Base-by-base conservation (phyloP, 805 yeast species). In the Wickerhamomyces canadensis region DNA sequence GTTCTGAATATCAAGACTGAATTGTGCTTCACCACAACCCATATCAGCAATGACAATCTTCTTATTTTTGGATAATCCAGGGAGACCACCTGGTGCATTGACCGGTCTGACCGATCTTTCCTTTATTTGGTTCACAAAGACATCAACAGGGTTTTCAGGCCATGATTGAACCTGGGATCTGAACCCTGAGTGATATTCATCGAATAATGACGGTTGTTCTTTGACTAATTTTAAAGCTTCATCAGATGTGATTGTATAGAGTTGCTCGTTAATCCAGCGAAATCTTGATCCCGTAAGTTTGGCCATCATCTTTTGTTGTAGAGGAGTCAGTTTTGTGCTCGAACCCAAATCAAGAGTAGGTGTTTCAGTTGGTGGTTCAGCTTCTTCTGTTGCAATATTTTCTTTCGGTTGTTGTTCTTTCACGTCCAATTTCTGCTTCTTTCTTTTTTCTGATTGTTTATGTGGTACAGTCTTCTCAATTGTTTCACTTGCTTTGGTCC, bases 91-190 rank as follows among this genome's bases (percentile, higher is more conserved):
- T 4, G 98, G 98, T 1, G 97, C 95, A 59, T 83, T 86, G 5
- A 88, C 77, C n/a, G 81, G 79, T 52, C 72, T 81, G 11, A 67
- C 58, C 1, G 78, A 67, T 51, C 87, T 67, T 21, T 60, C 54
- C 42, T 75, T 75, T 38, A 93, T 70, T 51, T 83, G 85, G 9
- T 75, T 67, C 2, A 86, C 89, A 62, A 88, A 84, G 3, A 83
- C 82, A 61, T 88, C 83, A n/a, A 93, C 96, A 1, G 99, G 99
- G 54, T 93, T 93, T 62, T 91, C 96, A 3, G 99, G 98, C 99
- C 99, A 93, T 16, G 87, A 72, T 54, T 84, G 88, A 14, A 93
- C 98, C 60, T 93, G 99, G 12, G 89, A 81, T 50, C 95, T 72
- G 69, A 93, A 93, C 0, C 99, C 99, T 40, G 79, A 82, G 57